phyloP scores from a whole-genome alignment of 1,139 yeast species.

The Blastobotrys buckinghamii region DNA sequence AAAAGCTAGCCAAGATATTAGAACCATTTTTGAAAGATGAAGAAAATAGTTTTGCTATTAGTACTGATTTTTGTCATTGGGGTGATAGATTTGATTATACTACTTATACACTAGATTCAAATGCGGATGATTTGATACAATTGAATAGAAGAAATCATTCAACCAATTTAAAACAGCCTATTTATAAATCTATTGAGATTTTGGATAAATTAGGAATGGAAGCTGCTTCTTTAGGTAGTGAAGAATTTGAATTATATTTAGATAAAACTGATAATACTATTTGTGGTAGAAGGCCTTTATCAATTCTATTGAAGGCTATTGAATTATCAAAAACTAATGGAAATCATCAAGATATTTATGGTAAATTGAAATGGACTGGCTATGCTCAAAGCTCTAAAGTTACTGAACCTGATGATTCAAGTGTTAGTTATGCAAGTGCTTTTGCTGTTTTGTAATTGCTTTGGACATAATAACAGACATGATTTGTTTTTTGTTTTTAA shows the following conservation, averaged over 20 bases:
- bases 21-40: conserved; percentile 51
- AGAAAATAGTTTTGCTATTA: conserved; percentile 64
- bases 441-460: conserved; percentile 42
- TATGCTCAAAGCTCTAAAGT: conserved; percentile 74
- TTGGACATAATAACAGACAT: too few relatives aligned
- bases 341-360: conserved; percentile 16
- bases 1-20: conserved; percentile 44
- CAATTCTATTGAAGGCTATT: conserved; percentile 51
- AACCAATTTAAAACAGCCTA: conserved; percentile 36
- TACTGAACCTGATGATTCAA: conserved; percentile 48
- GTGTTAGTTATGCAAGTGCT: conserved; percentile 90
- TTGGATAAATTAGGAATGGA: conserved; percentile 68
- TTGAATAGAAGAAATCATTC: conserved; percentile 14
- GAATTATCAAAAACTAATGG: conserved; percentile 15
- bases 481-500: conserved; percentile 2
- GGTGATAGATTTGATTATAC: conserved; percentile 74
- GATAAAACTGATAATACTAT: conserved; percentile 74
- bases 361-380: conserved; percentile 64
- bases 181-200: conserved; percentile 64
- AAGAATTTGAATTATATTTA: conserved; percentile 64
- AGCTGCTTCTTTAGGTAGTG: conserved; percentile 51
- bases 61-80: conserved; percentile 98
- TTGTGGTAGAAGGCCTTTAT: conserved; percentile 86
- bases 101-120: conserved; percentile 40
- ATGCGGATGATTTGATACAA: conserved; percentile 13